Percentiles rank a stretch among this genome's conserved stretches.
Conservation (phyloP, 805 yeast genomes). For the Saccharomycopsis fermentans region DNA sequence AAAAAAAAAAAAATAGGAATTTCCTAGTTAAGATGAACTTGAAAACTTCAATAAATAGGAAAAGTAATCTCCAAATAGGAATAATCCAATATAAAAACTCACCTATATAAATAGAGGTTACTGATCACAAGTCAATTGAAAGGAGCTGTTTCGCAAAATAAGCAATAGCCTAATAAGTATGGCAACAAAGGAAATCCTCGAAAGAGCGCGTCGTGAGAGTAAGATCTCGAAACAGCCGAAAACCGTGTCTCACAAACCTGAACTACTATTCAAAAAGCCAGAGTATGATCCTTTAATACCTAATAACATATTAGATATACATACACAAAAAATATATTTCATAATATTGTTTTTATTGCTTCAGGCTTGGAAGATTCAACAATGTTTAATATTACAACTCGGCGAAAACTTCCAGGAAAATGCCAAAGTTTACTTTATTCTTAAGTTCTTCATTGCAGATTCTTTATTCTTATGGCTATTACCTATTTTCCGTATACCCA, state of each 20-base stretch:
- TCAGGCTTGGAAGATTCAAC: slow-evolving; percentile 83
- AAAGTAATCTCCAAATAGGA: no score
- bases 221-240: background rate
- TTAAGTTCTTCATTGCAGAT: slow-evolving; percentile 68
- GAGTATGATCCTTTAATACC: slow-evolving; percentile 44
- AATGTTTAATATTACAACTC: slow-evolving; percentile 46
- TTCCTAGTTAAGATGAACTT: no score
- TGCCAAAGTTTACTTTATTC: slow-evolving; percentile 24
- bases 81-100: no score
- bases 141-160: background rate
- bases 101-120: no score
- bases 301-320: slow-evolving; percentile 52
- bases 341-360: slow-evolving; percentile 57
- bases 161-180: background rate
- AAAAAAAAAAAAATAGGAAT: no score
- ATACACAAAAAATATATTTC: slow-evolving; percentile 63
- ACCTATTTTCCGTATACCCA: slow-evolving; percentile 69
- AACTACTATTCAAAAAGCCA: background rate
- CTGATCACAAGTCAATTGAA: background rate
- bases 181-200: slow-evolving; percentile 1
- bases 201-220: background rate
- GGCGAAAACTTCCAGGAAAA: background rate
- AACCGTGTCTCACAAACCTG: background rate
- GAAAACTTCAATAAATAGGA: no score
- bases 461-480: slow-evolving; percentile 58